A percentile compares a stretch with the other conserved stretches of the same genome.
Evolutionary conservation across 2,329 filamentous ascomycete species (phyloP).

Genomic region (Triangularia setosa): DNA sequence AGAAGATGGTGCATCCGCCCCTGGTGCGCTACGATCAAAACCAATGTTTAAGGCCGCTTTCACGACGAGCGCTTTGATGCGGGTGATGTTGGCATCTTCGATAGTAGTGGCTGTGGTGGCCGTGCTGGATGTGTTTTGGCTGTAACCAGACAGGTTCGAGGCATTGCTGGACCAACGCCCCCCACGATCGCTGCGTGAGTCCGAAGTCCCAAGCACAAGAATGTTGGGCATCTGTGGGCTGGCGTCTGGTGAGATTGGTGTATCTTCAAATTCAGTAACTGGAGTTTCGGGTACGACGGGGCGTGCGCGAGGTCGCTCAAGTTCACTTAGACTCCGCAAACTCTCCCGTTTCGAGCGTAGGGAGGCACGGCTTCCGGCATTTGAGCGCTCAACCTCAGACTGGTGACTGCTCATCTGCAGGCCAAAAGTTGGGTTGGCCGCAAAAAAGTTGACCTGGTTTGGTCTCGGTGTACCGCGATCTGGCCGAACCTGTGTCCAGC

Average conservation of each 20-base stretch:
- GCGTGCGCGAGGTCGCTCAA: constrained; percentile 45
- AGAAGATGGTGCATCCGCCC: constrained; percentile 45
- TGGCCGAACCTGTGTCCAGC: constrained; percentile 84
- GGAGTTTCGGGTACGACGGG: constrained; percentile 75
- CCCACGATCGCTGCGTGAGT: constrained; percentile 47
- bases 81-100: constrained; percentile 73
- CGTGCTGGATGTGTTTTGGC: constrained; percentile 68
- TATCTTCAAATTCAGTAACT: constrained; percentile 93
- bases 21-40: constrained; percentile 59
- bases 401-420: constrained; percentile 21
- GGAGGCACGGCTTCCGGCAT: constrained; percentile 44
- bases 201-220: constrained; percentile 71
- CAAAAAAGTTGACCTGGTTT: constrained; percentile 70
- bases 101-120: constrained; percentile 63
- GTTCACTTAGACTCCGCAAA: constrained; percentile 44
- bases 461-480: constrained; percentile 82
- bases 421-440: constrained; percentile 39
- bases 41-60: constrained; percentile 84
- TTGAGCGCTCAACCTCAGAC: constrained; percentile 31
- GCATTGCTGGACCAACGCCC: constrained; percentile 79
- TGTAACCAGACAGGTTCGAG: constrained; percentile 75
- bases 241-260: constrained; percentile 73
- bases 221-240: constrained; percentile 79
- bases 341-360: constrained; percentile 51
- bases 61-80: constrained; percentile 74